Evolutionary conservation across 2,329 filamentous ascomycete species (phyloP).

Genomic region (Penicillium sp.): DNA sequence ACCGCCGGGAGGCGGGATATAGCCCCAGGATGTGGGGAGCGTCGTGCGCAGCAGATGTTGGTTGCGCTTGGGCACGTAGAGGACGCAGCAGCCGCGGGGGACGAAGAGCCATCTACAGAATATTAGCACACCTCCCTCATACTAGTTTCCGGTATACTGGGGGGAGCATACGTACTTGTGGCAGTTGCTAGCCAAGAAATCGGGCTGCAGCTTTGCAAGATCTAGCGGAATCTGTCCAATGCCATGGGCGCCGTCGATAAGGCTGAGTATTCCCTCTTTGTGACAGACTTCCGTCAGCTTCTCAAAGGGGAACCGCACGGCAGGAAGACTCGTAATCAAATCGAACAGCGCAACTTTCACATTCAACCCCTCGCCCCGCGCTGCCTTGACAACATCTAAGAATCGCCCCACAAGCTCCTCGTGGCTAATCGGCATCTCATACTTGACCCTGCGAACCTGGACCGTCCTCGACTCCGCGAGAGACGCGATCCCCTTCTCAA

Average conservation of each 20-base stretch:
- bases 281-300: conserved; percentile 67
- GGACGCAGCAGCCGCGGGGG: conserved; percentile 79
- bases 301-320: conserved; percentile 79
- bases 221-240: conserved; percentile 79
- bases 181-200: conserved; percentile 86
- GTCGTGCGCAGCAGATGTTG: conserved; percentile 76
- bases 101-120: conserved; percentile 72
- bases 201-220: conserved; percentile 69
- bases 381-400: conserved; percentile 22
- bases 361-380: conserved; percentile 63
- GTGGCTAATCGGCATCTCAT: conserved; percentile 7
- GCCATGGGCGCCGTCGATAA: conserved; percentile 87
- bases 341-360: conserved; percentile 77
- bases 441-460: conserved; percentile 6
- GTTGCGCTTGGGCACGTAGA: conserved; percentile 78
- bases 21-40: conserved; percentile 81
- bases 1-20: conserved; percentile 53
- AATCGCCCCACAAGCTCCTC: conserved; percentile 4
- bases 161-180: conserved; percentile 63
- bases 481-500: conserved; percentile 51
- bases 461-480: conserved; percentile 9
- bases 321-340: conserved; percentile 77
- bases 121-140: background rate
- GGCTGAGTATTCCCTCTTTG: conserved; percentile 69
- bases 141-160: background rate